Percentiles rank a stretch among this genome's conserved stretches.
Evolutionary conservation across 768 basidiomycete genomes (phyloP).

Genomic region (Panaeolus cyanescens): DNA sequence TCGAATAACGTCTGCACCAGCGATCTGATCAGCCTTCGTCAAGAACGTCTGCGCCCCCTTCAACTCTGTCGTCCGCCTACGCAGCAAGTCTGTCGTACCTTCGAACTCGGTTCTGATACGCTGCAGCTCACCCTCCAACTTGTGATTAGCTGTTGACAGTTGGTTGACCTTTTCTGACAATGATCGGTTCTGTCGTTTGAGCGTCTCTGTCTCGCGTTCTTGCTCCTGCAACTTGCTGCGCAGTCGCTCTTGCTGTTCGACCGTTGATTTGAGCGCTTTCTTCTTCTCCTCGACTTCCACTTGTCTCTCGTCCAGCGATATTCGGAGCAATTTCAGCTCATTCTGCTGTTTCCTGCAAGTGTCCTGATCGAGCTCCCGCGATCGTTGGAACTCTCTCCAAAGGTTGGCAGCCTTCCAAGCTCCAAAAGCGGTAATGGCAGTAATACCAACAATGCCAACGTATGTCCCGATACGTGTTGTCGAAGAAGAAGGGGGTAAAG

Average conservation of each 20-base stretch:
- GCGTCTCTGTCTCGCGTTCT: conserved; percentile 20
- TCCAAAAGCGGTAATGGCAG: conserved; percentile 29
- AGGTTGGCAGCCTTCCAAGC: conserved; percentile 22
- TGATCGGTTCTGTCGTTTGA: conserved; percentile 17
- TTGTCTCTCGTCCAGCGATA: conserved; percentile 19
- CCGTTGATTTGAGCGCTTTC: conserved; percentile 14
- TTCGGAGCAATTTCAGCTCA: conserved; percentile 15
- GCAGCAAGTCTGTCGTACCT: conserved; percentile 31
- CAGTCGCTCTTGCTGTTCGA: conserved; percentile 17
- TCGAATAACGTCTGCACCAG: conserved; percentile 48
- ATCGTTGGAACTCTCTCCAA: conserved; percentile 21
- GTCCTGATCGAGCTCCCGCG: conserved; percentile 8
- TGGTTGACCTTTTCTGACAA: conserved; percentile 16
- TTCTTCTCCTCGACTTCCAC: conserved; percentile 20
- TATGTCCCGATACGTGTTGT: conserved; percentile 17
- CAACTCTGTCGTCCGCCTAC: conserved; percentile 46
- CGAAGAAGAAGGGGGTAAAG: conserved; percentile 4
- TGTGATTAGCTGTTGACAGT: conserved; percentile 18
- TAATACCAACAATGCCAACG: conserved; percentile 30
- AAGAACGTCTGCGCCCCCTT: conserved; percentile 52
- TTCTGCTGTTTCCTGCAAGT: conserved; percentile 11
- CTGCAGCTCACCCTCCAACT: conserved; percentile 19
- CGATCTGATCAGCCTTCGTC: conserved; percentile 44
- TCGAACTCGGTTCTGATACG: conserved; percentile 19
- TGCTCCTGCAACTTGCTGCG: conserved; percentile 13